Conservation (phyloP, 495 filamentous ascomycete genomes). For the Pseudomonodictys pantanalensis region DNA sequence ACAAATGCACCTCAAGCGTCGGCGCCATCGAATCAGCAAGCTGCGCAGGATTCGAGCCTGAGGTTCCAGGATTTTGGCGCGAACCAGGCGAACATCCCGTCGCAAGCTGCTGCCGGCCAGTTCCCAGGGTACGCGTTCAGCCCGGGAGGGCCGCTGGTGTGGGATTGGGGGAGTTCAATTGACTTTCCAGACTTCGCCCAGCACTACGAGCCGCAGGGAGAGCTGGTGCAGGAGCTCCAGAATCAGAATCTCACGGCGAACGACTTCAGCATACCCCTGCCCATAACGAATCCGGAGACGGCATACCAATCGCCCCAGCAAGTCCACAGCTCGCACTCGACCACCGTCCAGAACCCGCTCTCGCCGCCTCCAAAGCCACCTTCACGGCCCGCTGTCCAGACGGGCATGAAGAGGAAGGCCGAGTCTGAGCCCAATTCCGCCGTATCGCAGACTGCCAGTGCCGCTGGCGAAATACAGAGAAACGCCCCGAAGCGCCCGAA, state of each 20-base stretch:
- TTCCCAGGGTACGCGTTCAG: slow-evolving; percentile 25
- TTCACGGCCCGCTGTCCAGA: slow-evolving; percentile 17
- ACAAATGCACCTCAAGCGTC: slow-evolving; percentile 14
- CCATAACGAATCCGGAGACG: slow-evolving; percentile 20
- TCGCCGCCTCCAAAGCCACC: slow-evolving; percentile 24
- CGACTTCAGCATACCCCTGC: slow-evolving; percentile 39
- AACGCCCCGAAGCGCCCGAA: slow-evolving; percentile 26
- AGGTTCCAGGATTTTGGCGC: slow-evolving; percentile 15
- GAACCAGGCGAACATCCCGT: not conserved
- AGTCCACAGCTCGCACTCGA: not conserved
- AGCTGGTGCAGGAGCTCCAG: slow-evolving; percentile 38
- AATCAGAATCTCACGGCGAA: slow-evolving; percentile 23
- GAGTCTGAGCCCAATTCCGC: slow-evolving; percentile 34
- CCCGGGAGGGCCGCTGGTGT: slow-evolving; percentile 27
- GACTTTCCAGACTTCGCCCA: slow-evolving; percentile 35
- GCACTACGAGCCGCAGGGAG: slow-evolving; percentile 43
- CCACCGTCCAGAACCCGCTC: slow-evolving; percentile 20
- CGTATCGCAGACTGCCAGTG: slow-evolving; percentile 22
- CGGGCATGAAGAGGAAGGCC: slow-evolving; percentile 39
- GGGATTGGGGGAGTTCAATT: slow-evolving; percentile 37
- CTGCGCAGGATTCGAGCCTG: slow-evolving; percentile 8
- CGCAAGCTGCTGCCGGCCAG: slow-evolving; percentile 3
- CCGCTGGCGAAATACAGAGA: slow-evolving; percentile 9
- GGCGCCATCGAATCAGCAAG: slow-evolving; percentile 4
- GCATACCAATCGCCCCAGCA: slow-evolving; percentile 21